Conservation (phyloP, 148 eudicot species). For the Drosera capensis region DNA sequence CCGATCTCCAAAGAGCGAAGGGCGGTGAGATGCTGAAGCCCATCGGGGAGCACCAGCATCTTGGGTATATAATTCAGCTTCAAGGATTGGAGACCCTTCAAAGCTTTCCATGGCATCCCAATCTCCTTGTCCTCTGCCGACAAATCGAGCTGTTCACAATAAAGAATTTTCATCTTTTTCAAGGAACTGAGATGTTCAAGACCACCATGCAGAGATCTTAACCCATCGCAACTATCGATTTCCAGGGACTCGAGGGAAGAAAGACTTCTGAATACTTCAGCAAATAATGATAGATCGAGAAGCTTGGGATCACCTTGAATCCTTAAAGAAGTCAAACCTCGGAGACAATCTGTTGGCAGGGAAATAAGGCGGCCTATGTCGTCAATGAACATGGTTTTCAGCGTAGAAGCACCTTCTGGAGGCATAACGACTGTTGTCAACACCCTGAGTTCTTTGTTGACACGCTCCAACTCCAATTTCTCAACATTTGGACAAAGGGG, state of each 20-base stretch:
- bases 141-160: slow-evolving; percentile 4
- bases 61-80: neutral
- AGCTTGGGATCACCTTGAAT: neutral
- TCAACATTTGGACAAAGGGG: no score
- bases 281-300: neutral
- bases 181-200: slow-evolving; percentile 9
- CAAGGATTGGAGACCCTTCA: slow-evolving; percentile 7
- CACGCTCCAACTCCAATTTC: no score
- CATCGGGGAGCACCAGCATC: slow-evolving; percentile 7
- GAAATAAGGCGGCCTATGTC: slow-evolving; percentile 1
- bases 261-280: neutral
- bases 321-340: neutral
- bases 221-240: neutral
- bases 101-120: slow-evolving; percentile 13
- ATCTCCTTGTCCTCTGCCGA: neutral
- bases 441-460: no score
- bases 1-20: slow-evolving; percentile 2
- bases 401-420: no score
- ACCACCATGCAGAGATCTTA: slow-evolving; percentile 4
- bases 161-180: neutral
- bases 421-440: no score
- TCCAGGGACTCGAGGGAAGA: neutral
- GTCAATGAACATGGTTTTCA: neutral
- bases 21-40: slow-evolving; percentile 4
- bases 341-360: slow-evolving; percentile 2